Percentiles rank a stretch among this genome's conserved stretches.
Conservation (phyloP, 352 stramenopile species). For the Phytophthora ramorum region DNA sequence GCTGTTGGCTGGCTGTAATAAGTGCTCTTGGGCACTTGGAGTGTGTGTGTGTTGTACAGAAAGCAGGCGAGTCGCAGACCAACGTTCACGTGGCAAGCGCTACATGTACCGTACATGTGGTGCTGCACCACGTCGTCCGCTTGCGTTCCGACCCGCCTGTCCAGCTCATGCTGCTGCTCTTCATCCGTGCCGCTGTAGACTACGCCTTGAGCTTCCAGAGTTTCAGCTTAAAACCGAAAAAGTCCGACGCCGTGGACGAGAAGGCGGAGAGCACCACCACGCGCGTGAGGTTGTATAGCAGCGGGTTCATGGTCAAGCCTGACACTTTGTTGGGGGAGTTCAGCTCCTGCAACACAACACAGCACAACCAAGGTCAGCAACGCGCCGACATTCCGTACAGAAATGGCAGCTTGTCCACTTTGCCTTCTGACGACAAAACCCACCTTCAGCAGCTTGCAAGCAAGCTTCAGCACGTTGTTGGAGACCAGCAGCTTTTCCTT, state of each 20-base stretch:
- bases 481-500: slow-evolving; percentile 91
- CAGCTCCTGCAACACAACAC: slow-evolving; percentile 58
- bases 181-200: slow-evolving; percentile 11
- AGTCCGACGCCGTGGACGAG: slow-evolving; percentile 88
- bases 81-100: slow-evolving; percentile 9
- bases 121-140: slow-evolving; percentile 10
- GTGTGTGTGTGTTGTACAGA: slow-evolving; percentile 17
- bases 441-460: slow-evolving; percentile 91
- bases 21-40: slow-evolving; percentile 12
- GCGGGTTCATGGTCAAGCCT: slow-evolving; percentile 90
- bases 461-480: slow-evolving; percentile 92
- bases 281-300: slow-evolving; percentile 91
- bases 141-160: slow-evolving; percentile 35
- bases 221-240: slow-evolving; percentile 93
- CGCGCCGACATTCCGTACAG: background rate
- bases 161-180: slow-evolving; percentile 30
- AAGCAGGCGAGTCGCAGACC: slow-evolving; percentile 16
- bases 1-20: background rate
- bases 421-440: slow-evolving; percentile 5
- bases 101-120: no score
- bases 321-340: slow-evolving; percentile 93
- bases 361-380: slow-evolving; percentile 28
- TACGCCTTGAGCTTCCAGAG: slow-evolving; percentile 91
- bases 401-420: slow-evolving; percentile 6
- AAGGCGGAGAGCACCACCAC: slow-evolving; percentile 91